Evolutionary conservation across 1,139 yeast genomes (phyloP), one percentile per base, ranked within the genome.

Genomic region (Kluyveromyces sp.): DNA sequence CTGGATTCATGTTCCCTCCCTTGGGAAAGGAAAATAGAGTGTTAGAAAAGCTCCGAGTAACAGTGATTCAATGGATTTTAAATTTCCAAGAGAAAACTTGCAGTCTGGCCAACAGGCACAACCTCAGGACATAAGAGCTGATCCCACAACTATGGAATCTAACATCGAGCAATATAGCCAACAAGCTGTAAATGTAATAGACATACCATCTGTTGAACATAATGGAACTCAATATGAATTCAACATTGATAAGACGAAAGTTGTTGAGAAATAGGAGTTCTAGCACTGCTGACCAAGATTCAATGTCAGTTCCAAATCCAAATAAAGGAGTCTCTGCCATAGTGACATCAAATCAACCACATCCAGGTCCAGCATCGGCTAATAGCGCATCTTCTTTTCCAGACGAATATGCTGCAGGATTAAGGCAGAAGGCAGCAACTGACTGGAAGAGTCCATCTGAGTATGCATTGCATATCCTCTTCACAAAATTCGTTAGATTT

Each of bases 401-500:
- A 2, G 61, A 60, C 33, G 64, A 56, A 29, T 58, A 56, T 29
- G 61, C 53, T 6, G 50, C 52, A 8, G 56, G 54, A 34, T 42
- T 65, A 29, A 55, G 81, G 36, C 72, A 69, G 53, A 73, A 70
- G 30, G 62, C 79, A 54, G 84, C 83, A 5, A 77, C 85, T 0
- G 85, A 79, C 50, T 71, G 75, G 63, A 86, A 87, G 59, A 80
- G 88, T 31, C 94, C 96, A 0, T 86, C 96, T 0, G 97, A 90
- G 58, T 92, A 92, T 62, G 94, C 98, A 0, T 71, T 92, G 49
- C 97, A 94, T 65, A 89, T 94, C 32, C 74, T 94, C 37, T 94
- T 94, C 64, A 88, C 98, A 3, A 96, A 89, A 67, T 92, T 94
- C 68, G 96, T 94, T 7, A 81, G 97, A 51, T 84, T 83, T 57